phyloP scores from a whole-genome alignment of 192 early-diverging fungal genomes.

The Podila epigama region DNA sequence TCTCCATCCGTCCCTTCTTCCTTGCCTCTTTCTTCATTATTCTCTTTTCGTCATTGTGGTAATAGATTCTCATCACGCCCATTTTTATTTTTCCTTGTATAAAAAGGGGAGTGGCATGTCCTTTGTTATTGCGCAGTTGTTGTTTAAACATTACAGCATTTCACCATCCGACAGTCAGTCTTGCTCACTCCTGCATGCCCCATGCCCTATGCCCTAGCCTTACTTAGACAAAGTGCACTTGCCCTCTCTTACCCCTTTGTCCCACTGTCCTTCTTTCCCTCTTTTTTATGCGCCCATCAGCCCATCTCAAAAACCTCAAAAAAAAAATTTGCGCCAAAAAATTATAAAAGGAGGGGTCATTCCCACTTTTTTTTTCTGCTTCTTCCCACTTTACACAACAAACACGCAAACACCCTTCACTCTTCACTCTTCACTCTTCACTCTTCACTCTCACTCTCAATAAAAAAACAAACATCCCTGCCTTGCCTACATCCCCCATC shows the following conservation, averaged over 20 bases:
- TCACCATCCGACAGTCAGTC: too few relatives aligned
- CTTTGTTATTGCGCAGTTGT: not conserved
- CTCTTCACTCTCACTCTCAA: not conserved
- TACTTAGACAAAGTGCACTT: too few relatives aligned
- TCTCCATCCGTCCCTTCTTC: not conserved
- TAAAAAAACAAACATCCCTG: not conserved
- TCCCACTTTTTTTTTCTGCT: not conserved
- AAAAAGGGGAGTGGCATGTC: not conserved
- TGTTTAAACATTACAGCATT: too few relatives aligned
- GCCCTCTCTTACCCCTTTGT: too few relatives aligned
- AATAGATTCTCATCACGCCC: not conserved
- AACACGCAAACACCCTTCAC: not conserved
- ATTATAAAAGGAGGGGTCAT: conserved; percentile 1
- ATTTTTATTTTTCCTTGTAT: not conserved
- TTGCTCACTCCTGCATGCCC: too few relatives aligned
- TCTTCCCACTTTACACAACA: not conserved
- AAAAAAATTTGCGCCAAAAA: not conserved
- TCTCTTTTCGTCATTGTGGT: too few relatives aligned
- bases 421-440: not conserved
- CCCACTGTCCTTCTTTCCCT: too few relatives aligned
- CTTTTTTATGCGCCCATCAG: not conserved
- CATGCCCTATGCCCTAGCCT: too few relatives aligned
- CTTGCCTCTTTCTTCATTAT: not conserved
- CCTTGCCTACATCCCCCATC: not conserved
- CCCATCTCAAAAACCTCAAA: not conserved